Percentiles rank a stretch among this genome's conserved stretches.
Evolutionary conservation across 441 rosid species (phyloP).

Genomic region (Flueggea neowawraea): DNA sequence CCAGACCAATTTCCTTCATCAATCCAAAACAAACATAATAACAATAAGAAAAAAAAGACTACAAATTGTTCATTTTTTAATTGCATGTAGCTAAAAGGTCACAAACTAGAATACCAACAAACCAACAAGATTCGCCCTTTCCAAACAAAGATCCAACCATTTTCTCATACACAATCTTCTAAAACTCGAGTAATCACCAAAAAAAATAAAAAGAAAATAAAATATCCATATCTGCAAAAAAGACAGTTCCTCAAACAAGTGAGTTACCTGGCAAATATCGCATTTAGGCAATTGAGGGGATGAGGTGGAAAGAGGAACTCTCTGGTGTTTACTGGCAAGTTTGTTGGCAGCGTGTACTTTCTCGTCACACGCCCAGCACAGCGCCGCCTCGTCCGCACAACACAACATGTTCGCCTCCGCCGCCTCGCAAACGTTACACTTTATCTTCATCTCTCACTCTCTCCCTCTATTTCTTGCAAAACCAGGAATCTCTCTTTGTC

Average conservation of each 20-base stretch:
- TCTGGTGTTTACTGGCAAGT: slow-evolving; percentile 94
- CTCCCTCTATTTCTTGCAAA: neutral
- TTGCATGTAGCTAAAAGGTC: too few relatives aligned
- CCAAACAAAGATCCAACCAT: too few relatives aligned
- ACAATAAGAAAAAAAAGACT: too few relatives aligned
- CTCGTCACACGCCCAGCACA: slow-evolving; percentile 84
- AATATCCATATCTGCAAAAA: too few relatives aligned
- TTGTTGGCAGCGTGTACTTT: slow-evolving; percentile 93
- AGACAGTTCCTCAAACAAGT: neutral
- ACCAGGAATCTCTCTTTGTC: neutral
- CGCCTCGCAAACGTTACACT: slow-evolving; percentile 92
- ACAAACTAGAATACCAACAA: too few relatives aligned
- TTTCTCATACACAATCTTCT: too few relatives aligned
- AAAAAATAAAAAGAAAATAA: too few relatives aligned
- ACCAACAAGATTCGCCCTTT: too few relatives aligned
- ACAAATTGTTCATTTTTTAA: too few relatives aligned
- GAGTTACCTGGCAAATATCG: slow-evolving; percentile 82
- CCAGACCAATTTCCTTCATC: too few relatives aligned
- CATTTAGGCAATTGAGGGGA: slow-evolving; percentile 78
- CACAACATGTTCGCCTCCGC: slow-evolving; percentile 93
- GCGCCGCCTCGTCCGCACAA: slow-evolving; percentile 98
- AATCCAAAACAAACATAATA: too few relatives aligned
- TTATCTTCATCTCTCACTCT: slow-evolving; percentile 64
- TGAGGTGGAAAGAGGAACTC: slow-evolving; percentile 70
- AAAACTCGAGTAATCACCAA: too few relatives aligned